Evolutionary conservation across 371 early-diverging fungal species (phyloP), one percentile per base, ranked within the genome.

Genomic region (Mucor irregularis): DNA sequence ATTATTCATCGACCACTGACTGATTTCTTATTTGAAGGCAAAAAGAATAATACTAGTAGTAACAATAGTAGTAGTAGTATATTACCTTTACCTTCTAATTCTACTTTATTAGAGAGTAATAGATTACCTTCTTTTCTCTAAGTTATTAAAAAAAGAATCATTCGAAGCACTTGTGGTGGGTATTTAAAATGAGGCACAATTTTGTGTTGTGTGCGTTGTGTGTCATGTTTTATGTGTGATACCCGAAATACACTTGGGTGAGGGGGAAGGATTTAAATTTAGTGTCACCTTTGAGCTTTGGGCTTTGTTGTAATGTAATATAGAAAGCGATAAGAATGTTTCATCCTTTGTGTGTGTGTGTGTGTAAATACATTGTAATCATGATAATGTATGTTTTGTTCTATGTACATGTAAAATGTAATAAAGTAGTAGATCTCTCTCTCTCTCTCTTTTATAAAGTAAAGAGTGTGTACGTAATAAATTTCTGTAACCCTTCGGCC

Each of bases 1-100:
- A 66, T 70, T 33, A 65, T 70, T 11, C 61, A 44, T 53, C 58
- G 70, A 11, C 71, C 74, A 11, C 45, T 69, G 37, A 70, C 71
- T 21, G 71, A 70, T 29, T 68, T 61, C 24, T 42, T 73, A 39
- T 69, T 63, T 34, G 45, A 58, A 37, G 49, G 38, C 19, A 56
- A 46, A 16, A 31, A 29, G n/a, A n/a, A n/a, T n/a, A n/a, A n/a
- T n/a, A n/a, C n/a, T n/a, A n/a, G n/a, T n/a, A n/a, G n/a, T n/a
- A n/a, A n/a, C n/a, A n/a, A n/a, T n/a, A n/a, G n/a, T n/a, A n/a
- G n/a, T n/a, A n/a, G n/a, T 37, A 7, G 38, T 14, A 38, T 25
- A 11, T 29, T 51, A 17, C 39, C 39, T 22, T 40, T 30, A 21
- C 51, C 51, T 3, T 19, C 22, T 25, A 25, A 16, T 25, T 5